phyloP scores from a whole-genome alignment of 108 stramenopile species.

The Craspedostauros australis region DNA sequence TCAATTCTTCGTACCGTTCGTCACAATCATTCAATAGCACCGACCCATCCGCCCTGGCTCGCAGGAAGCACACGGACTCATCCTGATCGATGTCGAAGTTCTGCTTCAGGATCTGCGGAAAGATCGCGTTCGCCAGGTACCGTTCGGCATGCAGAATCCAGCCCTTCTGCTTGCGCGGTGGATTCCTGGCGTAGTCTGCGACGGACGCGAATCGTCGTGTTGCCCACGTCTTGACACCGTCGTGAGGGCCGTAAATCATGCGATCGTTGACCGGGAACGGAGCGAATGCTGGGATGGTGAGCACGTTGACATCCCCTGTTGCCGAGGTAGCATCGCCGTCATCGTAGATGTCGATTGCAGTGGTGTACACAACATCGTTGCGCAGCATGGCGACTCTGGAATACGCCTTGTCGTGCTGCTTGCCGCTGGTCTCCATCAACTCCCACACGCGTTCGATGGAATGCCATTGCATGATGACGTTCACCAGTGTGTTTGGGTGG shows the following conservation, averaged over 20 bases:
- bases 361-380: constrained; percentile 22
- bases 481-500: neutral
- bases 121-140: too few species aligned
- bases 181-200: constrained; percentile 14
- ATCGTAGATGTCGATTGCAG: constrained; percentile 4
- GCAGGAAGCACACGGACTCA: too few species aligned
- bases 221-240: constrained; percentile 51
- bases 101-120: too few species aligned
- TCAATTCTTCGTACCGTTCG: too few species aligned
- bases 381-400: constrained; percentile 27
- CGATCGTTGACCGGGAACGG: constrained; percentile 39
- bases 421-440: constrained; percentile 1
- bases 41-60: too few species aligned
- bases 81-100: too few species aligned
- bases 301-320: too few species aligned
- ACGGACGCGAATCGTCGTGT: constrained; percentile 40
- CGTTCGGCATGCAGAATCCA: neutral
- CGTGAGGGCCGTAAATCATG: constrained; percentile 44
- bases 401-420: neutral
- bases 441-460: constrained; percentile 23
- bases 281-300: constrained; percentile 20
- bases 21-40: too few species aligned
- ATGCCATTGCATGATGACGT: constrained; percentile 22
- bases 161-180: too few species aligned
- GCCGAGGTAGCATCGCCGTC: too few species aligned